phyloP scores from a whole-genome alignment of 208 protist species.

The Leishmania lainsoni region DNA sequence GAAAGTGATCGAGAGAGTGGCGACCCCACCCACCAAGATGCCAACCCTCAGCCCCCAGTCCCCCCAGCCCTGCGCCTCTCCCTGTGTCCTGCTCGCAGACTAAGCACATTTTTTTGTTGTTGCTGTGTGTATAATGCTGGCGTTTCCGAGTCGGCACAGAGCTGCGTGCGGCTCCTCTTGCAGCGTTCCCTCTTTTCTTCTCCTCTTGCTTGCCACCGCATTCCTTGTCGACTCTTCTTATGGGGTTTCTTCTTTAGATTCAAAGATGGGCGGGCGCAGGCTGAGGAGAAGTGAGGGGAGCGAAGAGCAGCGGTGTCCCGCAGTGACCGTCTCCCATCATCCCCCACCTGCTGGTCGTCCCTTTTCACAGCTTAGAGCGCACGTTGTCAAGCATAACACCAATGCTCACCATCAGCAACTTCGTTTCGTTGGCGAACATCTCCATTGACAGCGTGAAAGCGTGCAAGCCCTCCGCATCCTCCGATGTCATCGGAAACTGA shows the following conservation, averaged over 20 bases:
- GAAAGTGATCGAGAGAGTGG: not conserved
- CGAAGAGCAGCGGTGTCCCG: not conserved
- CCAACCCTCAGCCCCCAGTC: not conserved
- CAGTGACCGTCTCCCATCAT: not conserved
- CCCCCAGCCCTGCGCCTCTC: no score
- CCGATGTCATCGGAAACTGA: conserved; percentile 69
- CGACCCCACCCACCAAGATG: not conserved
- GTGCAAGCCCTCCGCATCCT: conserved; percentile 81
- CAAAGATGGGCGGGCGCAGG: not conserved
- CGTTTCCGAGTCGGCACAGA: not conserved
- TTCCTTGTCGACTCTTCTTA: not conserved
- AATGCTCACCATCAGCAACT: conserved; percentile 70
- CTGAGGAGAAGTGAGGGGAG: not conserved
- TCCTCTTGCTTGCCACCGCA: not conserved
- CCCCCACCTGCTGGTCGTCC: not conserved
- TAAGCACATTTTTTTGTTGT: not conserved
- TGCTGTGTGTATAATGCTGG: not conserved
- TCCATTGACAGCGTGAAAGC: conserved; percentile 75
- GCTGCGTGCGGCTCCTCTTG: not conserved
- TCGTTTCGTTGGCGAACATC: conserved; percentile 87
- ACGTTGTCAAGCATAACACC: conserved; percentile 71
- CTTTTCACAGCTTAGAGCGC: conserved; percentile 44
- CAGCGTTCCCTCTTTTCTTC: not conserved
- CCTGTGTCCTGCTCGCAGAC: not conserved
- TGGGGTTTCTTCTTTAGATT: not conserved